phyloP scores from a whole-genome alignment of 352 stramenopile genomes.

The Globisporangium heterothallicum region DNA sequence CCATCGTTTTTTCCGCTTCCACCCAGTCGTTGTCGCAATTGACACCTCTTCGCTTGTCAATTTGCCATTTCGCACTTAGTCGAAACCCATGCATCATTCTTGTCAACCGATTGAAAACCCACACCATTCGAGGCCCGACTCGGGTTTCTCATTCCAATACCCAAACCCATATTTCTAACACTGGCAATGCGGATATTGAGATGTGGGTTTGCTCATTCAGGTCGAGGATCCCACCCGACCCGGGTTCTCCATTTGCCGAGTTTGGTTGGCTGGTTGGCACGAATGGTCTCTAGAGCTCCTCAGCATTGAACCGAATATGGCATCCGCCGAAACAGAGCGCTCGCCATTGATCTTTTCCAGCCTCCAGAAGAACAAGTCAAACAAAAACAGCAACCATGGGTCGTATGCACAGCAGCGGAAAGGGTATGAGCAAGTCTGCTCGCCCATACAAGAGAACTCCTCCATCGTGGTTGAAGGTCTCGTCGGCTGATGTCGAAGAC shows the following conservation, averaged over 20 bases:
- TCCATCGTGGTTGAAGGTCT: conserved; percentile 98
- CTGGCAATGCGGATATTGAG: too few relatives aligned
- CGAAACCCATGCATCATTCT: too few relatives aligned
- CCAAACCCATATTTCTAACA: too few relatives aligned
- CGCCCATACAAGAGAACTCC: conserved; percentile 98
- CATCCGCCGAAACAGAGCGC: conserved; percentile 6
- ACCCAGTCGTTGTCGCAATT: background rate
- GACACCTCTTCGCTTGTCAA: background rate
- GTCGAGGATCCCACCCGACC: background rate
- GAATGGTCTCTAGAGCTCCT: conserved; percentile 12
- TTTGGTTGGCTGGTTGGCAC: conserved; percentile 35
- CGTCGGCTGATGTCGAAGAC: conserved; percentile 95
- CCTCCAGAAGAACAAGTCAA: conserved; percentile 42
- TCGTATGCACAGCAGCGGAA: conserved; percentile 98
- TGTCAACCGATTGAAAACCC: too few relatives aligned
- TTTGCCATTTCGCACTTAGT: background rate
- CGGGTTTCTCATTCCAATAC: too few relatives aligned
- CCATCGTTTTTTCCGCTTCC: conserved; percentile 1
- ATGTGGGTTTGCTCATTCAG: background rate
- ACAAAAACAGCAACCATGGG: conserved; percentile 86
- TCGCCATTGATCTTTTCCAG: conserved; percentile 54
- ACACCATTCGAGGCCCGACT: too few relatives aligned
- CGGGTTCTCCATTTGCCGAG: conserved; percentile 1
- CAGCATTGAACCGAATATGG: too few relatives aligned
- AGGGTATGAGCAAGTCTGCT: conserved; percentile 99